phyloP scores from a whole-genome alignment of 2,329 filamentous ascomycete species.

The Xylariaceae sp. region DNA sequence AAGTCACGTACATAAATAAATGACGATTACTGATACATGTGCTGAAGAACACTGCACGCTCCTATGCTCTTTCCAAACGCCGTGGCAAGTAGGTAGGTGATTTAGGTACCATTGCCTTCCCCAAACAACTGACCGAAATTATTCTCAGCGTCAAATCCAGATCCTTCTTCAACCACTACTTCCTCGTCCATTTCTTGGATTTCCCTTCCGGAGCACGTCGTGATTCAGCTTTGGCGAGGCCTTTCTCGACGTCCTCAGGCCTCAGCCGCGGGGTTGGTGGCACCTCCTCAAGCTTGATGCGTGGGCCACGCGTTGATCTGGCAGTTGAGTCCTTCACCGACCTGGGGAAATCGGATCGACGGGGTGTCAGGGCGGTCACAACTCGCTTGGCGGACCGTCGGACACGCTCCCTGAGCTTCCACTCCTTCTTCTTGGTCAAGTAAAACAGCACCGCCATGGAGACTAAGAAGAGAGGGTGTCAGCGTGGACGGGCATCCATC shows the following conservation, averaged over 20 bases:
- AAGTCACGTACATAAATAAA: conserved; percentile 28
- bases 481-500: too few species aligned
- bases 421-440: conserved; percentile 76
- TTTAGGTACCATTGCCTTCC: too few species aligned
- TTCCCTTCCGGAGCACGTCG: conserved; percentile 19
- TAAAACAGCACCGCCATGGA: conserved; percentile 63
- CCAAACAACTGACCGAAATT: too few species aligned
- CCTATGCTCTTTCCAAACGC: too few species aligned
- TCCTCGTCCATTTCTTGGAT: conserved; percentile 21
- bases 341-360: conserved; percentile 52
- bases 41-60: too few species aligned
- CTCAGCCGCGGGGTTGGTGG: conserved; percentile 50
- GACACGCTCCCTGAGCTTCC: conserved; percentile 68
- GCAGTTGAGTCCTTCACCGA: conserved; percentile 40
- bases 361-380: conserved; percentile 53
- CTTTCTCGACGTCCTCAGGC: conserved; percentile 54
- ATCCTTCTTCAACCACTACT: not conserved
- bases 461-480: too few species aligned
- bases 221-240: conserved; percentile 27
- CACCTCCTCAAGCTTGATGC: conserved; percentile 46
- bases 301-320: conserved; percentile 29
- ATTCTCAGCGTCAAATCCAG: not conserved
- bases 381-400: conserved; percentile 59
- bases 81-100: too few species aligned
- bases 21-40: conserved; percentile 2